These are phyloP conservation scores for Penicillium atrosanguineum DNA, from an alignment of 495 filamentous ascomycete genomes.

Conservation along the genomic window DNA sequence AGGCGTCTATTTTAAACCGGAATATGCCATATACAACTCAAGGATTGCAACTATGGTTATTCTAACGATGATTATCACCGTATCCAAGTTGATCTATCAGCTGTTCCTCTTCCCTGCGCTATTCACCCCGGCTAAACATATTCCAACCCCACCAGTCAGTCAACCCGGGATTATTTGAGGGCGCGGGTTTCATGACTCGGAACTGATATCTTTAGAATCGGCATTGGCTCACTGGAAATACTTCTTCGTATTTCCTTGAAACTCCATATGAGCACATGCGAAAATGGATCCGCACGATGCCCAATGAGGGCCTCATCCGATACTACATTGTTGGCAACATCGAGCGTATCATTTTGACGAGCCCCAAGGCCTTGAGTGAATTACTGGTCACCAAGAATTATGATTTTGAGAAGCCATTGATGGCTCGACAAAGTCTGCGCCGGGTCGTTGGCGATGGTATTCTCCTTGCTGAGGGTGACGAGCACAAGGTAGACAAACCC, in stretches of 20 bases:
- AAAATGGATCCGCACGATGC: slow-evolving; percentile 64
- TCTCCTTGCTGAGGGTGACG: slow-evolving; percentile 80
- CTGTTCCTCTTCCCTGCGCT: slow-evolving; percentile 66
- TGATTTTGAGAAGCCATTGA: slow-evolving; percentile 70
- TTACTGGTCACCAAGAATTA: slow-evolving; percentile 68
- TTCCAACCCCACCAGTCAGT: slow-evolving; percentile 60
- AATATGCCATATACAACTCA: slow-evolving; percentile 33
- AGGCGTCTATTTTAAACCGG: slow-evolving; percentile 26
- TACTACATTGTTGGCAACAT: slow-evolving; percentile 65
- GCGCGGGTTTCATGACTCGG: not conserved
- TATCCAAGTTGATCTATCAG: slow-evolving; percentile 43
- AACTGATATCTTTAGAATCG: slow-evolving; percentile 25
- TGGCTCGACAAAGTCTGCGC: slow-evolving; percentile 54
- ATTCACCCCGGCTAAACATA: slow-evolving; percentile 66
- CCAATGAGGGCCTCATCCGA: slow-evolving; percentile 78
- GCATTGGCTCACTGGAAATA: slow-evolving; percentile 37
- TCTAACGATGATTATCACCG: slow-evolving; percentile 20
- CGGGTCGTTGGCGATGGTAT: slow-evolving; percentile 72
- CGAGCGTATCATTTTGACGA: slow-evolving; percentile 67
- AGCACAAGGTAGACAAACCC: slow-evolving; percentile 58
- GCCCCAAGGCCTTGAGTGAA: slow-evolving; percentile 64
- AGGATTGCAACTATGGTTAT: slow-evolving; percentile 21
- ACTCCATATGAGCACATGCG: slow-evolving; percentile 56
- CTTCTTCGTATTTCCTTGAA: slow-evolving; percentile 19
- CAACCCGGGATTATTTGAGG: not conserved